Percentiles rank a stretch among this genome's conserved stretches.
Evolutionary conservation across 2,329 filamentous ascomycete genomes (phyloP).

Genomic region (Chaetomiaceae sp.): DNA sequence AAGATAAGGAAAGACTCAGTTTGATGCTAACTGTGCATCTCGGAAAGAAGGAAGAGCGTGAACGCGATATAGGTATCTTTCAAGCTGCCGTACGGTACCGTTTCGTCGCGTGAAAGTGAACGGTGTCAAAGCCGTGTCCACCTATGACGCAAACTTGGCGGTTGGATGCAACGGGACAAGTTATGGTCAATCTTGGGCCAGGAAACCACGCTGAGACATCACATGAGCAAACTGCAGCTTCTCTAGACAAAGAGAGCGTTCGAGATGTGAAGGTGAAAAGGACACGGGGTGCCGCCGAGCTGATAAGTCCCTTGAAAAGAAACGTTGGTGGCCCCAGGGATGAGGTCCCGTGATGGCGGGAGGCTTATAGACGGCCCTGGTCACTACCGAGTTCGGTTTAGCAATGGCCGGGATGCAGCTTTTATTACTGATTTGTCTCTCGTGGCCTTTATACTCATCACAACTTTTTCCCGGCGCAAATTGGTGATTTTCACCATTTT

Average conservation of each 20-base stretch:
- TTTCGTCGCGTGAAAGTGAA: neutral
- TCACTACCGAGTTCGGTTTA: no score
- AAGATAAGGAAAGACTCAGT: no score
- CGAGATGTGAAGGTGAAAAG: neutral
- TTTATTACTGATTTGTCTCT: no score
- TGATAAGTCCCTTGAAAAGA: neutral
- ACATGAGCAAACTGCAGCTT: neutral
- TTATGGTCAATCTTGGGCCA: neutral
- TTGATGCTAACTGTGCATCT: no score
- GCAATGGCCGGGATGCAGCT: no score
- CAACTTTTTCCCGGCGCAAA: no score
- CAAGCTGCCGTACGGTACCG: no score
- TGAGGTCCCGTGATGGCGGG: neutral
- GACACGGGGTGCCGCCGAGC: neutral
- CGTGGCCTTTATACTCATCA: no score
- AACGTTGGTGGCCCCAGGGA: neutral
- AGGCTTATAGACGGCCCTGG: neutral
- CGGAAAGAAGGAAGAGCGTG: no score
- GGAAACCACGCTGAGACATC: neutral
- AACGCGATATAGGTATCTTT: no score
- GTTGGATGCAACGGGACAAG: neutral
- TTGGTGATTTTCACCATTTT: no score
- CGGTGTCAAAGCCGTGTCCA: neutral
- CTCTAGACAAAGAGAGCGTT: neutral
- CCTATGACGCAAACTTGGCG: neutral